phyloP scores from a whole-genome alignment of 1,139 yeast species.

The Candida sp. region DNA sequence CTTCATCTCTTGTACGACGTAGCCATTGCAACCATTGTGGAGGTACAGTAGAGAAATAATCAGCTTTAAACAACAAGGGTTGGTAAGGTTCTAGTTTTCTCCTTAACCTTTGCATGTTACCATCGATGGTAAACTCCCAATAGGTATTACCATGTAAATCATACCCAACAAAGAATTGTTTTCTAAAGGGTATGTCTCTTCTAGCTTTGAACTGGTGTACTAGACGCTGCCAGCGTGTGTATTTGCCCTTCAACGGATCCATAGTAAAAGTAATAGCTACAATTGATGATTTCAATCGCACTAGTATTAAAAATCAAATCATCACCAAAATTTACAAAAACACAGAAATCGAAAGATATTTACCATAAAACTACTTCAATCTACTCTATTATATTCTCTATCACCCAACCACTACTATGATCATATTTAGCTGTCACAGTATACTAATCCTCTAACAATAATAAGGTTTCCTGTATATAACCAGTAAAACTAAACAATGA shows the following conservation, averaged over 20 bases:
- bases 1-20: constrained; percentile 53
- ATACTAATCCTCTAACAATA: no score
- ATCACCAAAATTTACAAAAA: neutral
- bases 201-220: constrained; percentile 60
- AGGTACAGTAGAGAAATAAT: constrained; percentile 49
- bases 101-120: constrained; percentile 42
- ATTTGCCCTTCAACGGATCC: constrained; percentile 37
- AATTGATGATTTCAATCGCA: neutral
- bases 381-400: no score
- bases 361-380: no score
- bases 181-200: constrained; percentile 63
- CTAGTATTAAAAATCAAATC: neutral
- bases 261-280: constrained; percentile 10
- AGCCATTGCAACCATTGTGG: constrained; percentile 88
- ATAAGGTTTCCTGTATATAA: no score
- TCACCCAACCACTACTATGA: no score
- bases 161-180: constrained; percentile 60
- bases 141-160: constrained; percentile 80
- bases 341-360: no score
- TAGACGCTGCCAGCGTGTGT: constrained; percentile 41
- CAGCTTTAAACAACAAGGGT: constrained; percentile 41
- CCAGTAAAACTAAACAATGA: no score
- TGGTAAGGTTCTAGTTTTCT: constrained; percentile 48
- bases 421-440: no score
- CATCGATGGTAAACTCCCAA: constrained; percentile 71